These are phyloP conservation scores for Sporothrix luriei DNA, from an alignment of 2,329 filamentous ascomycete genomes.

Conservation along the genomic window DNA sequence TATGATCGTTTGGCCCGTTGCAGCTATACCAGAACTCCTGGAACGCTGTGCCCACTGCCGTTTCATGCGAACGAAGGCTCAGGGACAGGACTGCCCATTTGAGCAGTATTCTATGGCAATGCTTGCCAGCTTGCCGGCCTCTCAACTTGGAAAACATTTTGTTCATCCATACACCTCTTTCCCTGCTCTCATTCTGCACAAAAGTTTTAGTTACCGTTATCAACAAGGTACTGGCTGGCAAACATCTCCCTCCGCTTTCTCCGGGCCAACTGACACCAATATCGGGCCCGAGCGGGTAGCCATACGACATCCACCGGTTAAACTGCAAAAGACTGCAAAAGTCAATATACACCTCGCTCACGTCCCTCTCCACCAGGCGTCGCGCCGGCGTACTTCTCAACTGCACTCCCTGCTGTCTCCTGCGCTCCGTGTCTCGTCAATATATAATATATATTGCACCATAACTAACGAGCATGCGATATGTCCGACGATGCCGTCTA, in stretches of 20 bases:
- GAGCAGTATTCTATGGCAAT: background rate
- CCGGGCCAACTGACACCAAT: slow-evolving; percentile 27
- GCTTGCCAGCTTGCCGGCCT: background rate
- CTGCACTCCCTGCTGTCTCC: background rate
- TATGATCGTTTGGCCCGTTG: background rate
- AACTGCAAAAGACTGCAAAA: slow-evolving; percentile 7
- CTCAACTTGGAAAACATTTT: background rate
- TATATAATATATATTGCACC: slow-evolving; percentile 16
- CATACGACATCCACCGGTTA: slow-evolving; percentile 24
- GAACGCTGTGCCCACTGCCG: background rate
- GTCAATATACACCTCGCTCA: background rate
- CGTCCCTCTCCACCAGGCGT: background rate
- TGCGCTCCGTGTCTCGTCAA: background rate
- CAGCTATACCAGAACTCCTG: no score
- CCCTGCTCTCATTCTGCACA: background rate
- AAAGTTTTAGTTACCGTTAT: background rate
- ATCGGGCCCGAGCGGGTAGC: slow-evolving; percentile 23
- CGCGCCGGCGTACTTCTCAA: background rate
- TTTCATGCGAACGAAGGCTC: background rate
- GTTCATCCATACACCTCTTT: background rate
- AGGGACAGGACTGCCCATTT: background rate
- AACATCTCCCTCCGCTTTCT: background rate
- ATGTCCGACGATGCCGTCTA: slow-evolving; percentile 22
- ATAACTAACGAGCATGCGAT: slow-evolving; percentile 17
- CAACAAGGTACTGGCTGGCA: background rate